Conservation (phyloP, 2,329 filamentous ascomycete genomes). For the Xylaria sp. region DNA sequence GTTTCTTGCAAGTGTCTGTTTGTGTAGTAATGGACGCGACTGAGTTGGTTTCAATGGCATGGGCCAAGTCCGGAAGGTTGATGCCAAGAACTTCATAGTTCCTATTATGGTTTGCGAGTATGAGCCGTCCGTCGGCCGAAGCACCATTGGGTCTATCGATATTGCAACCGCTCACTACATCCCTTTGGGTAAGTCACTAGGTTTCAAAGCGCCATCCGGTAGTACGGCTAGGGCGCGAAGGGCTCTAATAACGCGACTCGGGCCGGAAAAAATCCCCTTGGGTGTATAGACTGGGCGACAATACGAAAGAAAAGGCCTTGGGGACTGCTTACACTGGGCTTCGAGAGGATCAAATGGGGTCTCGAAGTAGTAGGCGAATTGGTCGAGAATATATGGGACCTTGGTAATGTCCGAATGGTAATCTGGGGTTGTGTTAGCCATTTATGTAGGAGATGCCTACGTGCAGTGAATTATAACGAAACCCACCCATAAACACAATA, state of each 20-base stretch:
- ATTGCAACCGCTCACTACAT: constrained; percentile 63
- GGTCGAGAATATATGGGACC: constrained; percentile 67
- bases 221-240: too few relatives aligned
- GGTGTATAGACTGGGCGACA: neutral
- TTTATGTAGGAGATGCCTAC: neutral
- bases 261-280: neutral
- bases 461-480: neutral
- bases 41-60: constrained; percentile 52
- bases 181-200: neutral
- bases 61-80: constrained; percentile 42
- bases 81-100: constrained; percentile 44
- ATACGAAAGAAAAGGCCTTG: neutral
- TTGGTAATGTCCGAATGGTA: constrained; percentile 56
- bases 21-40: constrained; percentile 53
- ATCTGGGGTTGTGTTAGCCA: constrained; percentile 54
- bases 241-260: neutral
- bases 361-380: constrained; percentile 73
- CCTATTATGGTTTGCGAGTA: constrained; percentile 51
- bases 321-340: constrained; percentile 45
- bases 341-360: constrained; percentile 70
- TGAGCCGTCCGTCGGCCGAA: constrained; percentile 49
- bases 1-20: constrained; percentile 40
- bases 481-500: constrained; percentile 71
- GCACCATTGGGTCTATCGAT: constrained; percentile 63
- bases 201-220: neutral